phyloP scores from a whole-genome alignment of 202 grass and related monocot genomes.

The Schoenoplectus tabernaemontani region DNA sequence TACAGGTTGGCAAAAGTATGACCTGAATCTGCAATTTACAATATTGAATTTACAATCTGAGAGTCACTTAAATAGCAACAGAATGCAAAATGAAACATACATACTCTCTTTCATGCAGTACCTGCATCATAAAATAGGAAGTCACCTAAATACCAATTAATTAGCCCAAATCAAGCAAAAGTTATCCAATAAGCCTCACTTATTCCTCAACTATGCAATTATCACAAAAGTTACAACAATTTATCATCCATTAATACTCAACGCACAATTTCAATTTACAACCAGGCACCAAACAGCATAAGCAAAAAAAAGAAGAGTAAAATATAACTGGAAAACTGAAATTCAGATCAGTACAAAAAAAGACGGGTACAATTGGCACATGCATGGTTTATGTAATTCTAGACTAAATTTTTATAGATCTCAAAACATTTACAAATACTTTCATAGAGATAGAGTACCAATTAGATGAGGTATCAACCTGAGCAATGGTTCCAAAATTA shows the following conservation, averaged over 20 bases:
- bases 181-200: not conserved
- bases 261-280: not conserved
- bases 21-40: conserved; percentile 38
- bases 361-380: not conserved
- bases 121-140: not conserved
- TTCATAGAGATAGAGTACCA: not conserved
- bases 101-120: not conserved
- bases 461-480: not conserved
- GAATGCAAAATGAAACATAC: not conserved
- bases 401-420: not conserved
- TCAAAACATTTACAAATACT: not conserved
- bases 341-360: not conserved
- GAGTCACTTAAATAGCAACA: not conserved
- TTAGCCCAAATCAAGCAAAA: not conserved
- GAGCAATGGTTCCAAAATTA: not conserved
- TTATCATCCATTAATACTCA: not conserved
- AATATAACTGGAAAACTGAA: not conserved
- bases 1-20: conserved; percentile 47
- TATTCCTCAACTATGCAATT: not conserved
- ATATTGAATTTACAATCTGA: not conserved
- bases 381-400: not conserved
- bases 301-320: conserved; percentile 1
- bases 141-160: not conserved
- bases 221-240: not conserved
- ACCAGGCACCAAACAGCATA: not conserved